These are phyloP conservation scores for Artemisia tridentata DNA, from an alignment of 129 eudicot species.

Conservation along the genomic window DNA sequence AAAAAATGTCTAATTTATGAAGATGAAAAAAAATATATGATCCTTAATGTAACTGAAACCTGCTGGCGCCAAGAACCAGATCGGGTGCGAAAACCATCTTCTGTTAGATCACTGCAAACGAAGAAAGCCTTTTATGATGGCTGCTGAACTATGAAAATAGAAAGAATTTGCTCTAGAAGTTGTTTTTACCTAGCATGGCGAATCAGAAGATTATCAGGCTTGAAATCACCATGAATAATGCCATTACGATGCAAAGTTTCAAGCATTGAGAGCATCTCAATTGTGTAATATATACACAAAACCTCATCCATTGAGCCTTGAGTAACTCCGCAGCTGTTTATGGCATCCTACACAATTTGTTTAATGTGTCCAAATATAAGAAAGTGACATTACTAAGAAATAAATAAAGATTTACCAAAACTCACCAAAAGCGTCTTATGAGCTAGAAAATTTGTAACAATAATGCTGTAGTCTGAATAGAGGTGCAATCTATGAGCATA, in stretches of 20 bases:
- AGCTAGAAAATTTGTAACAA: conserved; percentile 72
- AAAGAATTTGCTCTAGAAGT: not conserved
- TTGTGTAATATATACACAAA: conserved; percentile 84
- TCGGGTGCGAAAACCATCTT: conserved; percentile 51
- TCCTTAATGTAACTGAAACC: conserved; percentile 37
- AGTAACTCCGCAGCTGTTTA: conserved; percentile 54
- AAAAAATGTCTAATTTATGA: not conserved
- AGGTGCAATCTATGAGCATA: conserved; percentile 89
- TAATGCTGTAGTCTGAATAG: conserved; percentile 84
- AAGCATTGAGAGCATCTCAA: conserved; percentile 85
- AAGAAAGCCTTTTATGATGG: not conserved
- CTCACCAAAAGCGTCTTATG: conserved; percentile 87
- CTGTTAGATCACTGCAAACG: conserved; percentile 61
- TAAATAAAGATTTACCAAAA: conserved; percentile 12
- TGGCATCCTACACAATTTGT: conserved; percentile 71
- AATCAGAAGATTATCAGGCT: conserved; percentile 91
- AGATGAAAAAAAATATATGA: not conserved
- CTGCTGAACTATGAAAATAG: not conserved
- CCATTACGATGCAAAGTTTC: conserved; percentile 64
- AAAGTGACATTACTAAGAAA: not conserved
- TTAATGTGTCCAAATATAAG: conserved; percentile 11
- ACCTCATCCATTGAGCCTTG: conserved; percentile 85
- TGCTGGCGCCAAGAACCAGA: conserved; percentile 88
- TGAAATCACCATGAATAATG: conserved; percentile 91
- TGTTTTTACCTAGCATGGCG: conserved; percentile 73